Evolutionary conservation across 441 rosid species (phyloP).

Genomic region (Pelargonium cotyledonis): DNA sequence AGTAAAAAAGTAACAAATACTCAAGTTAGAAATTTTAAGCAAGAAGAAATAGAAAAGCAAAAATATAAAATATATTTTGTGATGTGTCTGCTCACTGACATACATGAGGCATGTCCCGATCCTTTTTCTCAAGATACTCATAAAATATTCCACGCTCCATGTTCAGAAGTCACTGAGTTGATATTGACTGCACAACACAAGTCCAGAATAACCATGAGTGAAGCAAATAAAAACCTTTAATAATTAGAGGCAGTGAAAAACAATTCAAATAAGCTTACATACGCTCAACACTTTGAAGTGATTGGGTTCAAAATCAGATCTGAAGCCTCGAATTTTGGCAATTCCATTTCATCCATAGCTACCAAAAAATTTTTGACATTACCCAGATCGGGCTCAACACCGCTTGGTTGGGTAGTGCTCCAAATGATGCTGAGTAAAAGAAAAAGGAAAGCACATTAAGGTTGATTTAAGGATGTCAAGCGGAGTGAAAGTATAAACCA

Average conservation of each 20-base stretch:
- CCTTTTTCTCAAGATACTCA: conserved; percentile 57
- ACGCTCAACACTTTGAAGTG: no score
- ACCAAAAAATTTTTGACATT: conserved; percentile 39
- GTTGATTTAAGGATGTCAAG: no score
- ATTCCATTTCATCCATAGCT: conserved; percentile 50
- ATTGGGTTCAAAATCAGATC: no score
- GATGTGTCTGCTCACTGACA: conserved; percentile 27
- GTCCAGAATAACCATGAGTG: not conserved
- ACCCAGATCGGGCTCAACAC: conserved; percentile 34
- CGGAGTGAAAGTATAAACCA: conserved; percentile 13
- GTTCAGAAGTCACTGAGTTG: conserved; percentile 64
- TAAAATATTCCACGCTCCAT: conserved; percentile 56
- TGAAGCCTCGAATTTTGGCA: conserved; percentile 41
- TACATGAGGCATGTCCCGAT: conserved; percentile 67
- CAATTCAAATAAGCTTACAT: conserved; percentile 13
- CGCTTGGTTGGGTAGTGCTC: conserved; percentile 65
- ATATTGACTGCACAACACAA: conserved; percentile 48
- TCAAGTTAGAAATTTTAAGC: conserved; percentile 16
- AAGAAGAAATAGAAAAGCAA: not conserved
- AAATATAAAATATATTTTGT: conserved; percentile 7
- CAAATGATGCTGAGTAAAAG: conserved; percentile 95
- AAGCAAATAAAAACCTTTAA: not conserved
- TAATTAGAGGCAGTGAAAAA: not conserved
- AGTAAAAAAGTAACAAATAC: conserved; percentile 18
- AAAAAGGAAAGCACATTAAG: no score